Percentiles rank a stretch among this genome's conserved stretches.
These are phyloP conservation scores for Petrea volubilis DNA, from an alignment of 257 asterid genomes.

Conservation along the genomic window DNA sequence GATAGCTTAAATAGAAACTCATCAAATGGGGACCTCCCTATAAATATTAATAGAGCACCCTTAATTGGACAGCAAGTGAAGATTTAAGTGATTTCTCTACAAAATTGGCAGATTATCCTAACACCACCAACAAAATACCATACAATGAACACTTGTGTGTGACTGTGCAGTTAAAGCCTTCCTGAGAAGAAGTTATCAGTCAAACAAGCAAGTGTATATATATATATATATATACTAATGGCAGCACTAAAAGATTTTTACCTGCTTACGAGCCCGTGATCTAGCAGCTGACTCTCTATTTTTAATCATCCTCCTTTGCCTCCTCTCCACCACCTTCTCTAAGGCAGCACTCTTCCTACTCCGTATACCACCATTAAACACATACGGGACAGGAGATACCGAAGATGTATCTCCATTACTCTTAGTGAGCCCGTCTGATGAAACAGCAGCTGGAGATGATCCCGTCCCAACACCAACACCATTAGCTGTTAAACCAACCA, in stretches of 20 bases:
- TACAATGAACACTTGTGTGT: too few relatives aligned
- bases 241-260: conserved; percentile 20
- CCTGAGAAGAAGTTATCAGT: too few relatives aligned
- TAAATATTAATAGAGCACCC: too few relatives aligned
- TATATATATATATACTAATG: too few relatives aligned
- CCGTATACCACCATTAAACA: conserved; percentile 66
- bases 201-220: too few relatives aligned
- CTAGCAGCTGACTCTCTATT: conserved; percentile 97
- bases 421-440: conserved; percentile 71
- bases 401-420: conserved; percentile 73
- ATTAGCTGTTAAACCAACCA: conserved; percentile 62
- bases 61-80: too few relatives aligned
- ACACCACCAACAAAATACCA: too few relatives aligned
- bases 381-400: conserved; percentile 73
- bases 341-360: conserved; percentile 66
- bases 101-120: too few relatives aligned
- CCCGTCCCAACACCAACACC: conserved; percentile 44
- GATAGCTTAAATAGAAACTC: too few relatives aligned
- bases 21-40: too few relatives aligned
- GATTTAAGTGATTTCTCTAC: too few relatives aligned
- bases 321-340: conserved; percentile 92
- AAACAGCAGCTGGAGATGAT: conserved; percentile 70
- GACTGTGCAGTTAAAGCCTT: too few relatives aligned
- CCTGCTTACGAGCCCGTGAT: conserved; percentile 98
- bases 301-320: conserved; percentile 97